Conservation (phyloP, 345 rosid species). For the Citrus medica region DNA sequence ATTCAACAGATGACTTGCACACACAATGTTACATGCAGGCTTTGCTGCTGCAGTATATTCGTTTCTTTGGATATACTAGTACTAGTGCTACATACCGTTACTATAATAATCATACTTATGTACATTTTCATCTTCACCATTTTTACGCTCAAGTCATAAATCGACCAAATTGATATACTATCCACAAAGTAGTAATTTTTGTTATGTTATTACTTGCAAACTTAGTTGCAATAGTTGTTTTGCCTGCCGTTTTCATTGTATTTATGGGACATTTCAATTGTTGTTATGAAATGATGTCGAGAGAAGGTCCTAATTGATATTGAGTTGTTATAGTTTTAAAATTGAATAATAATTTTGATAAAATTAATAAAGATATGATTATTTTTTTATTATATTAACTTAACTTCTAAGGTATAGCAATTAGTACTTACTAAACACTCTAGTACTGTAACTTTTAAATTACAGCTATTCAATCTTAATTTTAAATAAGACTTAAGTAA, state of each 20-base stretch:
- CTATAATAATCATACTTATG: neutral
- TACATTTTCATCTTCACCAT: neutral
- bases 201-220: neutral
- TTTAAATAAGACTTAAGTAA: rapidly evolving
- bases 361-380: no score
- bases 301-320: neutral
- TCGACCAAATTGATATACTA: neutral
- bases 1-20: neutral
- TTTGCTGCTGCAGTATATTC: neutral
- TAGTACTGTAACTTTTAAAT: no score
- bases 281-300: neutral
- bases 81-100: neutral
- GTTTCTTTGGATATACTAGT: neutral
- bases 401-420: rapidly evolving
- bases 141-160: neutral
- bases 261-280: no score
- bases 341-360: no score
- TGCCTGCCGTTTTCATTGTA: neutral
- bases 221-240: neutral
- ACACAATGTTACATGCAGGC: neutral
- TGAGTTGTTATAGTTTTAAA: no score
- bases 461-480: no score
- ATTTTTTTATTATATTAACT: no score
- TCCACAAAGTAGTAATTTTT: neutral
- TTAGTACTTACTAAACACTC: rapidly evolving